These are phyloP conservation scores for Pseudofabraea citricarpa DNA, from an alignment of 2,329 filamentous ascomycete genomes.

Conservation along the genomic window DNA sequence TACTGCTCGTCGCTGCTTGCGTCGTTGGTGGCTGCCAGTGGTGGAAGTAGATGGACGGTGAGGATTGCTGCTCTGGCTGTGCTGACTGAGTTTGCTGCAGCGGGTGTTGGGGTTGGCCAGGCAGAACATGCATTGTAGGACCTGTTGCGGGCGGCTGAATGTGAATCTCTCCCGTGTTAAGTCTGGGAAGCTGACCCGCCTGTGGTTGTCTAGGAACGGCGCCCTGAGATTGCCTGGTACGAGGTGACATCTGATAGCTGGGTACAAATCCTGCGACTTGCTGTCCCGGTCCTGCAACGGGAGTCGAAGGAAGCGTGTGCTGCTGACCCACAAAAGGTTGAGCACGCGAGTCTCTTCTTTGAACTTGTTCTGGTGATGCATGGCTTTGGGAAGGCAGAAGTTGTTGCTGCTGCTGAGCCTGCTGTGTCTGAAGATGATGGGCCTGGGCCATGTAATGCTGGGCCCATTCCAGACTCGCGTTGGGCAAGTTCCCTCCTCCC, in stretches of 20 bases:
- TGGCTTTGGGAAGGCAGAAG: conserved; percentile 43
- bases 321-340: conserved; percentile 19
- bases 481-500: conserved; percentile 56
- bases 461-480: conserved; percentile 60
- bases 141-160: conserved; percentile 30
- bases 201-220: conserved; percentile 22
- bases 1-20: conserved; percentile 48
- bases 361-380: conserved; percentile 49
- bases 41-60: conserved; percentile 81
- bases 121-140: conserved; percentile 37
- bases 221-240: conserved; percentile 21
- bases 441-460: conserved; percentile 59
- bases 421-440: conserved; percentile 40
- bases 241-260: conserved; percentile 28
- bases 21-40: conserved; percentile 83
- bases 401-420: conserved; percentile 22
- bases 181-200: conserved; percentile 30
- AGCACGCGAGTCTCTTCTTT: conserved; percentile 45
- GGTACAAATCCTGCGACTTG: conserved; percentile 21
- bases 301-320: conserved; percentile 26
- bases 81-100: conserved; percentile 47
- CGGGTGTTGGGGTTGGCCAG: conserved; percentile 37
- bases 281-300: conserved; percentile 19
- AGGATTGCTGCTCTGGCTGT: conserved; percentile 49
- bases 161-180: conserved; percentile 37